These are phyloP conservation scores for Apiotrichum veenhuisii DNA, from an alignment of 1,284 basidiomycete genomes.

Conservation along the genomic window DNA sequence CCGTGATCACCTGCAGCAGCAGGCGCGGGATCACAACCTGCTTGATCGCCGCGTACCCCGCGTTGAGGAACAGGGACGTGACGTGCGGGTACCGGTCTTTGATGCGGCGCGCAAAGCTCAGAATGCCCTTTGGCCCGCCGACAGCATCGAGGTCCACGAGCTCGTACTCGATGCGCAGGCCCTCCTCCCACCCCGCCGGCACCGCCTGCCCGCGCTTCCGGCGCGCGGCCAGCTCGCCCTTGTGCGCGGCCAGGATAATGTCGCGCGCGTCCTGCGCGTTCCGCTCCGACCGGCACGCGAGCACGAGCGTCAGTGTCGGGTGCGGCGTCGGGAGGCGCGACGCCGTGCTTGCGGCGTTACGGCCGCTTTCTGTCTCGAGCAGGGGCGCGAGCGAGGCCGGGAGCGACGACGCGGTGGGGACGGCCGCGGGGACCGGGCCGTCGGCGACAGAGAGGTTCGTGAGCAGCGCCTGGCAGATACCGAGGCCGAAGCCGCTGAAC, in stretches of 20 bases:
- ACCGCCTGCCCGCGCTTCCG: slow-evolving; percentile 27
- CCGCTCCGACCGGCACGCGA: slow-evolving; percentile 70
- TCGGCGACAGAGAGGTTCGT: slow-evolving; percentile 58
- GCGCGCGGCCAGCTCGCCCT: slow-evolving; percentile 52
- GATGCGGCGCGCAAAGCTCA: slow-evolving; percentile 62
- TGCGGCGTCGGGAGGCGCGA: slow-evolving; percentile 24
- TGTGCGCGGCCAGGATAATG: slow-evolving; percentile 58
- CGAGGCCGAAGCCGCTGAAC: slow-evolving; percentile 79
- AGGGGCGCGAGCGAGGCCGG: slow-evolving; percentile 24
- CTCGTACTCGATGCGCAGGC: slow-evolving; percentile 62
- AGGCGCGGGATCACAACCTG: slow-evolving; percentile 58
- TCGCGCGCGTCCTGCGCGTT: slow-evolving; percentile 63
- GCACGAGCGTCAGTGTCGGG: slow-evolving; percentile 67
- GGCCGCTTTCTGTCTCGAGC: slow-evolving; percentile 15
- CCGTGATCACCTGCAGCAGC: slow-evolving; percentile 56
- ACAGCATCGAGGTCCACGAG: slow-evolving; percentile 59
- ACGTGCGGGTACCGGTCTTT: slow-evolving; percentile 57
- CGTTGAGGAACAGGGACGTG: slow-evolving; percentile 77
- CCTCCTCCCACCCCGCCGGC: slow-evolving; percentile 60
- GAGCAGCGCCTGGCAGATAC: slow-evolving; percentile 76
- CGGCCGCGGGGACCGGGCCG: slow-evolving; percentile 28
- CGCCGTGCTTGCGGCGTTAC: not conserved
- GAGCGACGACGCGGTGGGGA: slow-evolving; percentile 29
- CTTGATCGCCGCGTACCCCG: slow-evolving; percentile 62
- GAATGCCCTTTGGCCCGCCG: slow-evolving; percentile 59